These are phyloP conservation scores for Aspergillus homomorphus DNA, from an alignment of 495 filamentous ascomycete species.

Conservation along the genomic window DNA sequence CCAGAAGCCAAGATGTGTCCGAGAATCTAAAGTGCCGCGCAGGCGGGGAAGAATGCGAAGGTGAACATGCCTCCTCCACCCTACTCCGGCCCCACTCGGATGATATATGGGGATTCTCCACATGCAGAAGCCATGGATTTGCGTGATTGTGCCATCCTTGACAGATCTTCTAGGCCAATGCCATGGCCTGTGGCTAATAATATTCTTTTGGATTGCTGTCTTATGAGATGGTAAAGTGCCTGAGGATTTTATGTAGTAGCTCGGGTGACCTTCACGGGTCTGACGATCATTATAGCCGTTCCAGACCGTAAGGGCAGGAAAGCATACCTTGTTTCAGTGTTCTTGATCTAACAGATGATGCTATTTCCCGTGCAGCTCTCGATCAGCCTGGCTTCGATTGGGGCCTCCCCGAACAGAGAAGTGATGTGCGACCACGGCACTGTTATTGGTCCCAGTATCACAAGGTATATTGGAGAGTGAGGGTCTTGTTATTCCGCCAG, in stretches of 20 bases:
- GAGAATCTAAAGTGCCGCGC: neutral
- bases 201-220: no score
- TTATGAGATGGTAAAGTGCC: neutral
- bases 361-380: no score
- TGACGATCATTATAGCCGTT: neutral
- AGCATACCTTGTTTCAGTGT: neutral
- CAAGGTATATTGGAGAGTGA: no score
- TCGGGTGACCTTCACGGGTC: neutral
- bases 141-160: neutral
- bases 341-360: no score
- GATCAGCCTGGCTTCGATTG: no score
- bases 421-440: neutral
- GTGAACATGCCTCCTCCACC: neutral
- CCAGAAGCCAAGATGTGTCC: neutral
- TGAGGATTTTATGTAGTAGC: neutral
- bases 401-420: neutral
- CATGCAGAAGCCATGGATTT: neutral
- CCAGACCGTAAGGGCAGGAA: neutral
- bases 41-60: neutral
- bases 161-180: neutral
- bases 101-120: slow-evolving; percentile 1
- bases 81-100: neutral
- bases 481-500: no score
- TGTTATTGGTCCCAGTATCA: no score
- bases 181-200: no score